phyloP scores from a whole-genome alignment of 2,329 filamentous ascomycete genomes.

The Trichoderma polysporum region DNA sequence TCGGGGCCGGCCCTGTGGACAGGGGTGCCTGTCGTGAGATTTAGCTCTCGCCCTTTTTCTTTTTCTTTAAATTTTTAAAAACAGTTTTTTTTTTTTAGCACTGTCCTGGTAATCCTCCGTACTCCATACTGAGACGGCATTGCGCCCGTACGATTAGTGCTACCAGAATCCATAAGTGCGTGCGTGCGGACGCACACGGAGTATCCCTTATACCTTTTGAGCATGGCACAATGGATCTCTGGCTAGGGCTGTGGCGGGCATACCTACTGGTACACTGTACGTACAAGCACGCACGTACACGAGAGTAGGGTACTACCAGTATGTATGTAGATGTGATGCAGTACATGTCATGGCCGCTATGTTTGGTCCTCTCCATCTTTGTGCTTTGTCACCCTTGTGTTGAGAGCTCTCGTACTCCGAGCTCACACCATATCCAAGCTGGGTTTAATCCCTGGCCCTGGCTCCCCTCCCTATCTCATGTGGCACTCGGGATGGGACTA shows the following conservation, averaged over 20 bases:
- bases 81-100: background rate
- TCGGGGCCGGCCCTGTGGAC: background rate
- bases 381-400: constrained; percentile 16
- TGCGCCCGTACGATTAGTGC: constrained; percentile 10
- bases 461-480: constrained; percentile 16
- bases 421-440: constrained; percentile 9
- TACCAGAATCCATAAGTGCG: constrained; percentile 5
- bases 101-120: background rate
- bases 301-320: background rate
- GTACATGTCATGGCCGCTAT: constrained; percentile 18
- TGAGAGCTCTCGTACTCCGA: background rate
- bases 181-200: background rate
- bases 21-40: constrained; percentile 16
- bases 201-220: constrained; percentile 4
- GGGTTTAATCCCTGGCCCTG: constrained; percentile 11
- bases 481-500: constrained; percentile 21
- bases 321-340: constrained; percentile 12
- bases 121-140: background rate
- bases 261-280: background rate
- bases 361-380: constrained; percentile 10
- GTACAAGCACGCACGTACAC: constrained; percentile 1
- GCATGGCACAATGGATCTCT: constrained; percentile 13
- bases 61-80: background rate
- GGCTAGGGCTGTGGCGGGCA: constrained; percentile 6
- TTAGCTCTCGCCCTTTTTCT: background rate